Percentiles rank a stretch among this genome's conserved stretches.
Conservation (phyloP, 106 monocot genomes). For the Allium sativum region DNA sequence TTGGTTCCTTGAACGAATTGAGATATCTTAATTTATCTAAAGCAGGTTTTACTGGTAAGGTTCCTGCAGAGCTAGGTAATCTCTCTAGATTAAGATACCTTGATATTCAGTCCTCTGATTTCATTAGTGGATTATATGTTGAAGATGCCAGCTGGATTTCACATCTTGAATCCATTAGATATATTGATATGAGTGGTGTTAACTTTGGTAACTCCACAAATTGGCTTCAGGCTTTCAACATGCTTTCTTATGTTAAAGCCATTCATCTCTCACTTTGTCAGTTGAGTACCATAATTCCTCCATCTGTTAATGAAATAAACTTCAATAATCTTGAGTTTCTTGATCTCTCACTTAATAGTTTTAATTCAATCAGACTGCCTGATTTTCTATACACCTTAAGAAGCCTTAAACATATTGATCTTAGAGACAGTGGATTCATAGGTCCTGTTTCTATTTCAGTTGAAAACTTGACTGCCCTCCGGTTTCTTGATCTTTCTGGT, state of each 20-base stretch:
- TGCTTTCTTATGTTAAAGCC: conserved; percentile 1
- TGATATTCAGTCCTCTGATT: neutral
- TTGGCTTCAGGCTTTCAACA: conserved; percentile 2
- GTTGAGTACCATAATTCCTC: neutral
- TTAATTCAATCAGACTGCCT: neutral
- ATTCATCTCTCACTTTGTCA: neutral
- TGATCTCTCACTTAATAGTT: neutral
- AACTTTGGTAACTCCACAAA: neutral
- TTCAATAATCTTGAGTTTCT: neutral
- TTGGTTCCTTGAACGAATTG: conserved; percentile 15
- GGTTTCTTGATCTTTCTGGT: neutral
- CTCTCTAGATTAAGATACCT: conserved; percentile 13
- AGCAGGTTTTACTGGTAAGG: neutral
- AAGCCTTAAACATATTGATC: neutral
- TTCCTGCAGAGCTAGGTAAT: conserved; percentile 19
- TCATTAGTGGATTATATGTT: too few species aligned
- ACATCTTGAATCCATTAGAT: conserved; percentile 9
- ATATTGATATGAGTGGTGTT: neutral
- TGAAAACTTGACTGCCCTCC: conserved; percentile 20
- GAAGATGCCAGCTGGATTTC: conserved; percentile 7
- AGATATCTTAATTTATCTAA: conserved; percentile 18
- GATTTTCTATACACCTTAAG: neutral
- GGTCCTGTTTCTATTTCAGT: conserved; percentile 11
- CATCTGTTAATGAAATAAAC: neutral
- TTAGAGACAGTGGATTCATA: neutral